Conservation (phyloP, 768 basidiomycete genomes). For the Rubroboletus satanas region DNA sequence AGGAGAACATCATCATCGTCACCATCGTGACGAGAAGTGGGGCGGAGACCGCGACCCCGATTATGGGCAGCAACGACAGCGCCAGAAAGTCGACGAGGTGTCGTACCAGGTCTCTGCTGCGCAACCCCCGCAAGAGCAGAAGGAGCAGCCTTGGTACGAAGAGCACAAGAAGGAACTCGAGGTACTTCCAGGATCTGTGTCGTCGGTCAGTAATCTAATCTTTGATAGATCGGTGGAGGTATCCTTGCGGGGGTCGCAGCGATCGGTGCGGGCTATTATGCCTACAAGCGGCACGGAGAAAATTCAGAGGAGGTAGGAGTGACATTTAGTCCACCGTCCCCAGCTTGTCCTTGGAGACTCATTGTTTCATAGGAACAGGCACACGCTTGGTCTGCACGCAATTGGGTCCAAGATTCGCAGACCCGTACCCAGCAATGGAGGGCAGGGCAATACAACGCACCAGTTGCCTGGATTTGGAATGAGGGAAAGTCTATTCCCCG, state of each 20-base stretch:
- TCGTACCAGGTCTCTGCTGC: conserved; percentile 13
- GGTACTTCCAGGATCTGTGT: conserved; percentile 30
- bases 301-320: conserved; percentile 51
- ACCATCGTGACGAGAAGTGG: conserved; percentile 17
- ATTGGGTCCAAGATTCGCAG: conserved; percentile 58
- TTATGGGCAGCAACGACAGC: conserved; percentile 26
- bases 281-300: conserved; percentile 55
- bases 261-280: conserved; percentile 47
- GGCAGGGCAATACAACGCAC: conserved; percentile 39
- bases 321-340: neutral
- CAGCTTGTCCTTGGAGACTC: neutral
- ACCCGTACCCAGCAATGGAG: conserved; percentile 49
- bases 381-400: conserved; percentile 44
- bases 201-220: conserved; percentile 3
- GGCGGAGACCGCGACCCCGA: conserved; percentile 15
- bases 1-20: conserved; percentile 28
- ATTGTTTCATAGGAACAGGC: conserved; percentile 42
- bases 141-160: conserved; percentile 54
- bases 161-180: conserved; percentile 56
- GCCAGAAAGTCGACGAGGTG: conserved; percentile 24
- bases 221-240: conserved; percentile 58
- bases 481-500: conserved; percentile 57
- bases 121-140: conserved; percentile 39
- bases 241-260: conserved; percentile 51
- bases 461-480: conserved; percentile 60